Evolutionary conservation across 345 rosid species (phyloP).

Genomic region (Erodium maritimum): DNA sequence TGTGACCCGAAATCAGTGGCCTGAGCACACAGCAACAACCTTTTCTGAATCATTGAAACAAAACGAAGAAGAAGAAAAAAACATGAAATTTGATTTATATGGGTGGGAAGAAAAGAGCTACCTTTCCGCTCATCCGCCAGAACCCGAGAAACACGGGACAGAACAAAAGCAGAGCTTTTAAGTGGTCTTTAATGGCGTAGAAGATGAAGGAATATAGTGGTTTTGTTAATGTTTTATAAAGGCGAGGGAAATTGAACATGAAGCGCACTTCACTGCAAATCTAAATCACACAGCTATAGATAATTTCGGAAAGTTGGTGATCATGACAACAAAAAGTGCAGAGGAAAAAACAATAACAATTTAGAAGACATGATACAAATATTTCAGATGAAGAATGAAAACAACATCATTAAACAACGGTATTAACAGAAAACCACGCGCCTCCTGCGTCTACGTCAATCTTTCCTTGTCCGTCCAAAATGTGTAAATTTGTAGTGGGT

Average conservation of each 20-base stretch:
- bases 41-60: neutral
- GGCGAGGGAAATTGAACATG: conserved; percentile 1
- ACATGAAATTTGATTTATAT: conserved; percentile 13
- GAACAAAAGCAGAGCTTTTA: neutral
- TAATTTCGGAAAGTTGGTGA: conserved; percentile 13
- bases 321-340: conserved; percentile 8
- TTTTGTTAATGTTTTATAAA: neutral
- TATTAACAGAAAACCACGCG: neutral
- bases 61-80: neutral
- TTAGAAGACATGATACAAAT: neutral
- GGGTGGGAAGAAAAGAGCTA: conserved; percentile 19
- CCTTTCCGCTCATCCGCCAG: conserved; percentile 17
- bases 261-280: conserved; percentile 13
- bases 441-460: neutral
- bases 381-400: neutral
- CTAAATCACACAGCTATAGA: conserved; percentile 5
- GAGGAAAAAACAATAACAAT: neutral
- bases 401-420: neutral
- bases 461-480: too few species aligned
- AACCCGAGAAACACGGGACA: conserved; percentile 14
- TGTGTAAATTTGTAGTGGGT: too few species aligned
- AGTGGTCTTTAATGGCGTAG: neutral
- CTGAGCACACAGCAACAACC: neutral
- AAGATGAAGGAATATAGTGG: neutral
- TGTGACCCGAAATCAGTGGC: neutral